These are phyloP conservation scores for Hysterangium stoloniferum DNA, from an alignment of 768 basidiomycete species.

Conservation along the genomic window DNA sequence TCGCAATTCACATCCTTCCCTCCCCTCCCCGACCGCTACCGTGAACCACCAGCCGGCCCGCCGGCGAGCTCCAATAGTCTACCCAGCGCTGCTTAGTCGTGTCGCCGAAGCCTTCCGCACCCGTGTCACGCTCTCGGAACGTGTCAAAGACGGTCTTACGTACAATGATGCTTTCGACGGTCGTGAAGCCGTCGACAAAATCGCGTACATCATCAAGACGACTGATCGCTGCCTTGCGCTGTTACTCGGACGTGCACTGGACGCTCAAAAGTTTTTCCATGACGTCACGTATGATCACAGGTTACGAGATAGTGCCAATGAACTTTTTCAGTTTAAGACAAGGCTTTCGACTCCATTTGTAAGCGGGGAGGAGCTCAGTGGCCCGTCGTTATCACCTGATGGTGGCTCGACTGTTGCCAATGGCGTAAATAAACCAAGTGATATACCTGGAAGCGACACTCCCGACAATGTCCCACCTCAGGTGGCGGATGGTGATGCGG, in stretches of 20 bases:
- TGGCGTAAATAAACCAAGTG: background rate
- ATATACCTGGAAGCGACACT: constrained; percentile 1
- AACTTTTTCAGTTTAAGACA: constrained; percentile 90
- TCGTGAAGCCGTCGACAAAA: constrained; percentile 93
- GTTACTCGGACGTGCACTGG: constrained; percentile 89
- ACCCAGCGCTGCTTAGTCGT: constrained; percentile 92
- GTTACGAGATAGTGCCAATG: constrained; percentile 76
- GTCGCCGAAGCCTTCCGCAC: constrained; percentile 91
- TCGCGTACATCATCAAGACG: constrained; percentile 97
- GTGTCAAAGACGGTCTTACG: constrained; percentile 89
- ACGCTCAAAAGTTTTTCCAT: constrained; percentile 98
- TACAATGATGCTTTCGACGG: constrained; percentile 98
- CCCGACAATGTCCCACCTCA: background rate
- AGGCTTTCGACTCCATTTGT: constrained; percentile 80
- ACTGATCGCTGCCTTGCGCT: constrained; percentile 94
- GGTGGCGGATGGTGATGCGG: constrained; percentile 25
- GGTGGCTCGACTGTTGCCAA: constrained; percentile 4
- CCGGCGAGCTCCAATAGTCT: constrained; percentile 69
- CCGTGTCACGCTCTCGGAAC: constrained; percentile 68
- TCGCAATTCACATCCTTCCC: constrained; percentile 5
- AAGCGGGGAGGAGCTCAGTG: constrained; percentile 51
- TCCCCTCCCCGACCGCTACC: constrained; percentile 22
- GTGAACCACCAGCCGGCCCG: constrained; percentile 24
- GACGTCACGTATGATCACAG: constrained; percentile 99
- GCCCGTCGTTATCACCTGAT: constrained; percentile 1